Evolutionary conservation across 768 basidiomycete genomes (phyloP).

Genomic region (Lactarius sp.): DNA sequence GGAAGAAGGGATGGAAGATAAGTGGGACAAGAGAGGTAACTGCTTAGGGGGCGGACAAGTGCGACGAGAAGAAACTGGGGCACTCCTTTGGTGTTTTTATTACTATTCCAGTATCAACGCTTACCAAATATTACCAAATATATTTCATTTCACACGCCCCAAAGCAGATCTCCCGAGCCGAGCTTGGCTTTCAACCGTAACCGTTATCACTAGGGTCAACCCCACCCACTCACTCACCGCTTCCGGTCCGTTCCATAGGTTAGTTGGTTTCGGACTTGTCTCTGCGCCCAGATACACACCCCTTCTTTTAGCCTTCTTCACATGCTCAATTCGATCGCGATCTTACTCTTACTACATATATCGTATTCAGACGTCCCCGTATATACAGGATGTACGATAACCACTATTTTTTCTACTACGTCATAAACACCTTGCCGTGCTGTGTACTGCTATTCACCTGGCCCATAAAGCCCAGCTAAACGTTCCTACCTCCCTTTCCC

Average conservation of each 20-base stretch:
- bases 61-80: background rate
- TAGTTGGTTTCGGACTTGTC: constrained; percentile 9
- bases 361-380: no score
- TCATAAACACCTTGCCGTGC: no score
- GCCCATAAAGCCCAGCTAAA: no score
- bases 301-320: background rate
- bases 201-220: no score
- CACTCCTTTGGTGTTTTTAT: background rate
- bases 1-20: constrained; percentile 23
- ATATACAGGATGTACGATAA: no score
- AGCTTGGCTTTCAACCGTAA: no score
- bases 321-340: background rate
- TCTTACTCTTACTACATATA: no score
- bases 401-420: no score
- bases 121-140: constrained; percentile 20
- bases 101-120: background rate
- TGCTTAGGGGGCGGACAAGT: background rate
- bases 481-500: no score
- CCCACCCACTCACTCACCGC: background rate
- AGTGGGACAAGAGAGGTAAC: constrained; percentile 27
- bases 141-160: background rate
- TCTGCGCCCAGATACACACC: constrained; percentile 2
- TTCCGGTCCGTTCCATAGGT: background rate
- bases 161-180: no score
- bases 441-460: no score